Evolutionary conservation across 2,329 filamentous ascomycete genomes (phyloP), one percentile per base, ranked within the genome.

Genomic region (Talaromyces amestolkiae): DNA sequence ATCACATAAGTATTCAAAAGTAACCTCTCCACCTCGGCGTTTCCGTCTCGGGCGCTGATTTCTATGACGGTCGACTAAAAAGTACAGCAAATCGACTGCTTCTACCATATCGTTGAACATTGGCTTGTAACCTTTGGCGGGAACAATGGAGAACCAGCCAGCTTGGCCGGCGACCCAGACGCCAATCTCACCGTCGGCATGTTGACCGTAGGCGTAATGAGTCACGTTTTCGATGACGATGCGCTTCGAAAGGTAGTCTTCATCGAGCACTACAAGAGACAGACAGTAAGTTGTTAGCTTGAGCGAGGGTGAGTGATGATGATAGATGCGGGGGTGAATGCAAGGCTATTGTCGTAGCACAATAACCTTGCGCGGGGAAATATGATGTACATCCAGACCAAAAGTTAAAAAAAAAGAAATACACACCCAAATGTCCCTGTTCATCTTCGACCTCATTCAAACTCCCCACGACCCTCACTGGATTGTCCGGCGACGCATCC

Each of bases 161-260:
- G 86, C 85, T 67, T 82, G 78, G 39, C 87, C 87, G 58, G 85
- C 82, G 22, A 86, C 86, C 87, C 87, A 89, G 51, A 89, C 78
- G 24, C 82, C 81, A 54, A 85, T 78, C 45, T 82, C 82, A 13
- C 84, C 84, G 72, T 87, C 84, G 56, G 83, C 82, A 70, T 85
- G 77, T 68, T 82, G 80, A 19, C 81, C 81, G 69, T 82, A 83
- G 56, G 80, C 80, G 71, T 79, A 83, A 60, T 81, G 79, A 35
- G 78, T 82, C 41, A 83, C 80, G 69, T 82, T 79, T 43, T 81
- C 78, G 65, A 83, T 79, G 56, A 82, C 76, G 61, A 83, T 77
- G 63, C 79, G 77, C 68, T 76, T 81, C 56, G 74, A 76, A 58
- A 71, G 74, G 68, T 76, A 78, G 66, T 79, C 72, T 24, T 72